Evolutionary conservation across 2,329 filamentous ascomycete genomes (phyloP).

Genomic region (Laburnicola sp.): DNA sequence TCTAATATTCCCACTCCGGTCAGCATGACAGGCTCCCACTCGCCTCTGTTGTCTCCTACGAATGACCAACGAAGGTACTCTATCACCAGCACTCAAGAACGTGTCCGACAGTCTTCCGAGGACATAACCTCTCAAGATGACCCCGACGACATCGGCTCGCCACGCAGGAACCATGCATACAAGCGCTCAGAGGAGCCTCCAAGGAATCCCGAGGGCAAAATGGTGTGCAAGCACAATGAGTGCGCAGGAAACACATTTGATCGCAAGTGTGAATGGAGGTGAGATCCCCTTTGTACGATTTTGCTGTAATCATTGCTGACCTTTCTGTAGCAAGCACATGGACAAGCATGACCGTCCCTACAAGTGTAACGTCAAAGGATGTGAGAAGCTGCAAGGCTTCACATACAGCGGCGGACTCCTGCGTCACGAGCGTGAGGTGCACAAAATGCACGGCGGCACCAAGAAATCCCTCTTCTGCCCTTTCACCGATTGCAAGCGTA

Average conservation of each 20-base stretch:
- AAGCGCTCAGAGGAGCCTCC: slow-evolving; percentile 56
- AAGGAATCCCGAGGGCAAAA: slow-evolving; percentile 72
- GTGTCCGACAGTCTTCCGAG: slow-evolving; percentile 29
- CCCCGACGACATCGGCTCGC: slow-evolving; percentile 31
- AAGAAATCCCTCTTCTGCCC: slow-evolving; percentile 88
- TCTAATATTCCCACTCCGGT: slow-evolving; percentile 42
- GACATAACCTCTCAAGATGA: slow-evolving; percentile 34
- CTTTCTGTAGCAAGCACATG: slow-evolving; percentile 80
- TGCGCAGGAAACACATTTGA: slow-evolving; percentile 74
- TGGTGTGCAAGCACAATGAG: slow-evolving; percentile 68
- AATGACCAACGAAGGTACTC: slow-evolving; percentile 25
- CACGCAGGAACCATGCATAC: slow-evolving; percentile 43
- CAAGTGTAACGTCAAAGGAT: slow-evolving; percentile 78
- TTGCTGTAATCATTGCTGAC: slow-evolving; percentile 32
- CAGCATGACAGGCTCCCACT: slow-evolving; percentile 36
- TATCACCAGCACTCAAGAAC: slow-evolving; percentile 27
- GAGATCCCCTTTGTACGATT: slow-evolving; percentile 48
- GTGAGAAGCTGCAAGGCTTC: slow-evolving; percentile 89
- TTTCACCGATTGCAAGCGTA: slow-evolving; percentile 83
- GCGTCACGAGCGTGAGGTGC: slow-evolving; percentile 90
- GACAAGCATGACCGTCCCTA: slow-evolving; percentile 96
- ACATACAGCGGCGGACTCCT: slow-evolving; percentile 91
- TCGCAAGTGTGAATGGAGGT: slow-evolving; percentile 94
- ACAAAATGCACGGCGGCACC: slow-evolving; percentile 84
- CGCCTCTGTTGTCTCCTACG: slow-evolving; percentile 33